Conservation (phyloP, 352 stramenopile genomes). For the Pythium insidiosum region DNA sequence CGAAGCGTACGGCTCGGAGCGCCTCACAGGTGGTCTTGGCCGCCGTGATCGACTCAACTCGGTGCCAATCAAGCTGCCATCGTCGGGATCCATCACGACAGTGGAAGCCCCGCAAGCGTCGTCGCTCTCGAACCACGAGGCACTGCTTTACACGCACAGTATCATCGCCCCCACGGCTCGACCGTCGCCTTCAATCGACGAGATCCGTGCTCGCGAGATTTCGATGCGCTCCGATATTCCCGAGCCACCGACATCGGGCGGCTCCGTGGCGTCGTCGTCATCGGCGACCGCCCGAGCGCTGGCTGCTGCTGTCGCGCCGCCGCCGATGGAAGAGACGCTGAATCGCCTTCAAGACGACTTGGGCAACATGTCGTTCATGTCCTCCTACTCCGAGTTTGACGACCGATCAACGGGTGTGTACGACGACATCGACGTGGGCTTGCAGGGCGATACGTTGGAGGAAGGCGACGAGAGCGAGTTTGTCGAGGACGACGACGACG, state of each 20-base stretch:
- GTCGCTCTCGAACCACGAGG: background rate
- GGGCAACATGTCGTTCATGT: slow-evolving; percentile 23
- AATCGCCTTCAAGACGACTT: slow-evolving; percentile 16
- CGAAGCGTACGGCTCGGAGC: slow-evolving; percentile 8
- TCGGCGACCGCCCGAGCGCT: slow-evolving; percentile 12
- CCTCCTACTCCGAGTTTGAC: slow-evolving; percentile 26
- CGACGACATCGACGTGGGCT: slow-evolving; percentile 4
- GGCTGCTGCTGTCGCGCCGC: slow-evolving; percentile 10
- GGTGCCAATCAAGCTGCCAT: slow-evolving; percentile 39
- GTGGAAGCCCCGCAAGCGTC: slow-evolving; percentile 1
- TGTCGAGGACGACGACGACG: slow-evolving; percentile 1
- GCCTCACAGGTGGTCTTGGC: background rate
- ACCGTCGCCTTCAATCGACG: background rate
- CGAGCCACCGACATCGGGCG: slow-evolving; percentile 10
- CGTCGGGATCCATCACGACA: background rate
- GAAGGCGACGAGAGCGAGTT: slow-evolving; percentile 13
- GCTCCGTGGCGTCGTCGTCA: slow-evolving; percentile 8
- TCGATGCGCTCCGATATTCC: background rate
- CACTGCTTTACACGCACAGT: background rate
- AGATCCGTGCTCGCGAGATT: background rate
- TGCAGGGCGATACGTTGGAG: slow-evolving; percentile 5
- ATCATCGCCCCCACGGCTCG: background rate
- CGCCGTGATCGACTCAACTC: slow-evolving; percentile 55
- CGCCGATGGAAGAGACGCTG: slow-evolving; percentile 4
- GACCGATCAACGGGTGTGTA: slow-evolving; percentile 16